phyloP scores from a whole-genome alignment of 768 basidiomycete species.

The Lyophyllum shimeji region DNA sequence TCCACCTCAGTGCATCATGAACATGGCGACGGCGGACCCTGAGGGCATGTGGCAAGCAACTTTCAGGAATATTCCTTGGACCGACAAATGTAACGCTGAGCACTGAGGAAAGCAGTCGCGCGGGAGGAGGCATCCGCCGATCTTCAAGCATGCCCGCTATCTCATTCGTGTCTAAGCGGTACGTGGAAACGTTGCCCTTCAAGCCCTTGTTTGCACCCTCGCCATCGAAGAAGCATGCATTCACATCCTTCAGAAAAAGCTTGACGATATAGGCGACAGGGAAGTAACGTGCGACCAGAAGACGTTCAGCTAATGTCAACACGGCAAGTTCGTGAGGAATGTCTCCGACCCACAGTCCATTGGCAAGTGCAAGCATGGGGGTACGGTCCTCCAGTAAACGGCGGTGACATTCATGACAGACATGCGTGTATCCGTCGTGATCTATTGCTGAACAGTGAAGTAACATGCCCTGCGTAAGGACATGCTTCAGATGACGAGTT shows the following conservation, averaged over 20 bases:
- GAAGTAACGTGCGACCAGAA: slow-evolving; percentile 31
- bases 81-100: too few relatives aligned
- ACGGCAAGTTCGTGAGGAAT: slow-evolving; percentile 24
- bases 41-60: too few relatives aligned
- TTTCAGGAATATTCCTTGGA: too few relatives aligned
- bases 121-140: slow-evolving; percentile 23
- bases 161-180: slow-evolving; percentile 17
- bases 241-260: slow-evolving; percentile 29
- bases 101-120: not conserved
- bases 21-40: too few relatives aligned
- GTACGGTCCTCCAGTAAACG: too few relatives aligned
- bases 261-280: slow-evolving; percentile 35
- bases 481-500: too few relatives aligned
- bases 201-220: slow-evolving; percentile 18
- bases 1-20: too few relatives aligned
- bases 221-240: not conserved
- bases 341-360: slow-evolving; percentile 39
- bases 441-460: too few relatives aligned
- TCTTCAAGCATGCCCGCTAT: slow-evolving; percentile 25
- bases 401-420: too few relatives aligned
- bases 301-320: slow-evolving; percentile 32
- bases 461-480: too few relatives aligned
- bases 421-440: too few relatives aligned
- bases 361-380: slow-evolving; percentile 29
- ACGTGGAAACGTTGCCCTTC: slow-evolving; percentile 34